phyloP scores from a whole-genome alignment of 306 rosid genomes.

The Cucurbita moschata region DNA sequence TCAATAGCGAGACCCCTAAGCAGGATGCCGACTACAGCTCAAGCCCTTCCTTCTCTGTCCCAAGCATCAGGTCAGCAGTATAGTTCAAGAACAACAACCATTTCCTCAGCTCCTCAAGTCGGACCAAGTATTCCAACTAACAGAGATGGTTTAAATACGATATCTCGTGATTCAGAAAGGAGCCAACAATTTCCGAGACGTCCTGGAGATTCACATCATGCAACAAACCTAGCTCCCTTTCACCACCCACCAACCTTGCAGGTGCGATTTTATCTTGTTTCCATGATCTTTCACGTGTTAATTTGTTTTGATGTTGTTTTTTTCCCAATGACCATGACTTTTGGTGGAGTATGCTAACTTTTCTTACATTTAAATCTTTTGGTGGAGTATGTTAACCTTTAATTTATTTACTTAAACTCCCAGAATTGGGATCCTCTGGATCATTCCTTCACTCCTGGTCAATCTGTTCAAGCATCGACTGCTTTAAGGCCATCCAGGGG shows the following conservation, averaged over 20 bases:
- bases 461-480: conserved; percentile 18
- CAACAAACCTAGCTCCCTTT: conserved; percentile 23
- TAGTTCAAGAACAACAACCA: conserved; percentile 26
- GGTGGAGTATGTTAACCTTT: not conserved
- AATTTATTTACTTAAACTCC: conserved; percentile 17
- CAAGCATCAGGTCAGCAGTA: conserved; percentile 25
- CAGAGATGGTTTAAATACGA: conserved; percentile 14
- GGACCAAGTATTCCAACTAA: conserved; percentile 21
- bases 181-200: conserved; percentile 41
- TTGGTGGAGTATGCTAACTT: not conserved
- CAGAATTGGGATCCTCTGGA: conserved; percentile 26
- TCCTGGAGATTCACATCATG: conserved; percentile 19
- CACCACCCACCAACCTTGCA: conserved; percentile 30
- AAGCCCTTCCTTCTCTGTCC: conserved; percentile 71
- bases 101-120: conserved; percentile 34
- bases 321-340: not conserved
- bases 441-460: conserved; percentile 12
- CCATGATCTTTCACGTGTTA: not conserved
- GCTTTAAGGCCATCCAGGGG: not conserved
- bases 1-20: conserved; percentile 13
- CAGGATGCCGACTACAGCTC: conserved; percentile 57
- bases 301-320: not conserved
- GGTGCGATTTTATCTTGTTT: conserved; percentile 23
- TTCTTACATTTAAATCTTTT: not conserved
- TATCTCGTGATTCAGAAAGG: conserved; percentile 45